Evolutionary conservation across 495 filamentous ascomycete genomes (phyloP).

Genomic region (Bombardia bombarda): DNA sequence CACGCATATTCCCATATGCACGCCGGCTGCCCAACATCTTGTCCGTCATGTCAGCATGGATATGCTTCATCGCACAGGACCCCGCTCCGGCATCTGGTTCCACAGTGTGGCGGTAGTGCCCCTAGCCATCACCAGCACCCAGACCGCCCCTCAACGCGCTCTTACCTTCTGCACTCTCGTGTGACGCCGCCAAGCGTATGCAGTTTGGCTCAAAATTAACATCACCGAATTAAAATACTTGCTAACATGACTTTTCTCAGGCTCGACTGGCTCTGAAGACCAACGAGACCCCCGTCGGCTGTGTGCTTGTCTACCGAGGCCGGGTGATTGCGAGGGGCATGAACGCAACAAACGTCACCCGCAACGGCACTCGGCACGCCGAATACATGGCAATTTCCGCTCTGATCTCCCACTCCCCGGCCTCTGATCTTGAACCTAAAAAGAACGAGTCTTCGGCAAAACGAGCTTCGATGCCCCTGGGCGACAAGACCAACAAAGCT

Average conservation of each 20-base stretch:
- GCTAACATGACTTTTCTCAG: conserved; percentile 30
- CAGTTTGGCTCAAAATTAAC: not conserved
- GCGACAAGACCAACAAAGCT: conserved; percentile 13
- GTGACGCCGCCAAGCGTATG: not conserved
- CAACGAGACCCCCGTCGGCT: conserved; percentile 93
- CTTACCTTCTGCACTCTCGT: not conserved
- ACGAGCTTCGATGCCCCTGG: conserved; percentile 6
- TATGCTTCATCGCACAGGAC: conserved; percentile 1
- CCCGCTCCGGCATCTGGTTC: conserved; percentile 1
- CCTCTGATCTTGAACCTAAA: conserved; percentile 10
- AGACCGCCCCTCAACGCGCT: not conserved
- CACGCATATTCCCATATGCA: too few relatives aligned
- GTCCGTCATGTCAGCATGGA: not conserved
- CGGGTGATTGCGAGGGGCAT: conserved; percentile 76
- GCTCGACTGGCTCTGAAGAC: conserved; percentile 70
- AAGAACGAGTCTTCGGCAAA: conserved; percentile 2
- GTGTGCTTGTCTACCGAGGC: conserved; percentile 73
- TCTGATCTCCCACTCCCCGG: conserved; percentile 27
- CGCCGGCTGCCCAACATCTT: not conserved
- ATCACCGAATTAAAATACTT: not conserved
- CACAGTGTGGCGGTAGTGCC: conserved; percentile 2
- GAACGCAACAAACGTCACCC: conserved; percentile 90
- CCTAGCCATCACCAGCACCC: not conserved
- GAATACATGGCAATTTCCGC: conserved; percentile 81
- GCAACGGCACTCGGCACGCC: conserved; percentile 84